Evolutionary conservation across 495 filamentous ascomycete species (phyloP), one percentile per base, ranked within the genome.

Genomic region (Bombardia bombarda): DNA sequence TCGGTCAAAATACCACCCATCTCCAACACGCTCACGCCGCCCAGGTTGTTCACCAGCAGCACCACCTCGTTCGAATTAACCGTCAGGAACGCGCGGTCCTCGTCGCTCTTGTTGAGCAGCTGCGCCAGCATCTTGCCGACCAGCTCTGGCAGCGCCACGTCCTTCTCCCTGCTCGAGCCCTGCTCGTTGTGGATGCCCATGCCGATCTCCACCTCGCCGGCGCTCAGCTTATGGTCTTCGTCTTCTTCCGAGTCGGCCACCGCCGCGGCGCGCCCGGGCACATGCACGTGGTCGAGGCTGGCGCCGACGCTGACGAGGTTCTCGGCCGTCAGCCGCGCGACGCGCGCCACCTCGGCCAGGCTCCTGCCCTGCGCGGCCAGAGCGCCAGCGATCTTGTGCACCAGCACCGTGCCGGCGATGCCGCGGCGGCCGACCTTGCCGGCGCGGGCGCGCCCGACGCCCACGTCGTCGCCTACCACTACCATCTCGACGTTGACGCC

Each of bases 101-200:
- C 67, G 57, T 97, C 92, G 32, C 69, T 74, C 48, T 66, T 68
- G 56, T 93, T 84, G 40, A 98, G 72, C 47, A 97, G 66, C 57
- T 95, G 86, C 40, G 63, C 64, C 21, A 98, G 71, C 86, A 98
- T 92, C 32, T 66, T 83, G 46, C 70, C 63, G 33, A 96, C 83
- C 38, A 95, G 66, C 47, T 79, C 76, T 2, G 77, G 72, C 17
- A 97, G 67, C 47, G 79, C 72, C 4, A 80, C 70, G 17, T 62
- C 65, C 46, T 21, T 37, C 32, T 80, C 84, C 34, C 84, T 74
- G 53, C 82, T 84, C 12, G 80, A 90, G 1, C 92, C 92, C 1
- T 86, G 78, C 64, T 98, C 92, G 57, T 98, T 98, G 62, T 98
- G 92, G 60, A 97, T 96, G 9, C 92, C 92, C 92, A 97, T 98